phyloP scores from a whole-genome alignment of 1,139 yeast genomes.

The Barnettozyma hawaiiensis region DNA sequence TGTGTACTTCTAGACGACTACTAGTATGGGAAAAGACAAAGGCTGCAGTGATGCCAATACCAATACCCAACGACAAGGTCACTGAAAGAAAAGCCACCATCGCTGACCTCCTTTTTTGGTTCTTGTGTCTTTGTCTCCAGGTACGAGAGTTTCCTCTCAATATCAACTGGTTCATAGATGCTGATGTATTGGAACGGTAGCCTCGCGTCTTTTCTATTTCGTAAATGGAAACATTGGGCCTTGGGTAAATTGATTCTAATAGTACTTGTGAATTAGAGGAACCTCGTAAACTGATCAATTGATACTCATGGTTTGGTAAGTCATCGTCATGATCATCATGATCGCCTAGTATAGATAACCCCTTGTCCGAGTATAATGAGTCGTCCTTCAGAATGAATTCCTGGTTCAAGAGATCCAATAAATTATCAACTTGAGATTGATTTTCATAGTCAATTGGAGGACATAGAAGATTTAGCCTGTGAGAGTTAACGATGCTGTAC shows the following conservation, averaged over 20 bases:
- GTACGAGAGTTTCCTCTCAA: not conserved
- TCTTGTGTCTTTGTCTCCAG: slow-evolving; percentile 12
- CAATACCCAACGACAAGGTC: slow-evolving; percentile 20
- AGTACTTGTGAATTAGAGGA: slow-evolving; percentile 1
- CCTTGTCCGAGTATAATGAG: slow-evolving; percentile 2
- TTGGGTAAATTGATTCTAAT: slow-evolving; percentile 2
- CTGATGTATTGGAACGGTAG: too few species aligned
- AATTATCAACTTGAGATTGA: slow-evolving; percentile 14
- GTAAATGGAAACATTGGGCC: slow-evolving; percentile 1
- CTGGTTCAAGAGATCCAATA: slow-evolving; percentile 19
- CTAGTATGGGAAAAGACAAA: slow-evolving; percentile 10
- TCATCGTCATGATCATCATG: too few species aligned
- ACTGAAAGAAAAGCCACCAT: slow-evolving; percentile 7
- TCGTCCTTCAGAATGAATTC: slow-evolving; percentile 13
- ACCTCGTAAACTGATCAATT: slow-evolving; percentile 4
- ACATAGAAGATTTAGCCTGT: slow-evolving; percentile 20
- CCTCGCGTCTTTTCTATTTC: not conserved
- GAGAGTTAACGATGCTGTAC: slow-evolving; percentile 15
- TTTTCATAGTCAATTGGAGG: slow-evolving; percentile 22
- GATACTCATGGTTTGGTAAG: slow-evolving; percentile 6
- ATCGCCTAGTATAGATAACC: not conserved
- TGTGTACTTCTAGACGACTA: not conserved
- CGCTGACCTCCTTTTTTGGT: slow-evolving; percentile 8
- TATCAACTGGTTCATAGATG: slow-evolving; percentile 1
- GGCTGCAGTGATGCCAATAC: slow-evolving; percentile 23